Evolutionary conservation across 192 early-diverging fungal species (phyloP).

Genomic region (Thamnidium elegans): DNA sequence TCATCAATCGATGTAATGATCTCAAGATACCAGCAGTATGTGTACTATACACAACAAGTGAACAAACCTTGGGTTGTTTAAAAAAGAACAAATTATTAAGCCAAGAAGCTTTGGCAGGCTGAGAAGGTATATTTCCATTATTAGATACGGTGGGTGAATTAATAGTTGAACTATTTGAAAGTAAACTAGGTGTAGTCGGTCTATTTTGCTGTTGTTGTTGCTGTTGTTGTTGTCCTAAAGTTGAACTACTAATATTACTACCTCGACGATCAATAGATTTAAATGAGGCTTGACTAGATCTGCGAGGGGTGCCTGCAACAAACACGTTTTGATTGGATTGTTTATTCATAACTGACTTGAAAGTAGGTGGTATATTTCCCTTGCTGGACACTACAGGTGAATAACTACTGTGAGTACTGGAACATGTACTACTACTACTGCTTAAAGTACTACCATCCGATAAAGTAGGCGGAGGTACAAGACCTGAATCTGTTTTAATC

Average conservation of each 20-base stretch:
- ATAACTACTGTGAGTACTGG: conserved; percentile 7
- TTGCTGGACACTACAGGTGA: neutral
- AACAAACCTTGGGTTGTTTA: conserved; percentile 31
- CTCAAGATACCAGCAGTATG: conserved; percentile 11
- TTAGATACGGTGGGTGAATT: conserved; percentile 5
- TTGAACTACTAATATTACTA: conserved; percentile 14
- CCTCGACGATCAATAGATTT: conserved; percentile 19
- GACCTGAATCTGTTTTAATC: neutral
- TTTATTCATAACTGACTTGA: neutral
- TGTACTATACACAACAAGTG: conserved; percentile 14
- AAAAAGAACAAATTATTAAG: conserved; percentile 29
- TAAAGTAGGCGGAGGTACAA: conserved; percentile 6
- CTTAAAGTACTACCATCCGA: conserved; percentile 29
- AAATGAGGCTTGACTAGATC: conserved; percentile 22
- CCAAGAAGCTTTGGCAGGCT: conserved; percentile 22
- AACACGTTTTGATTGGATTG: neutral
- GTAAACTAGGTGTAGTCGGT: conserved; percentile 26
- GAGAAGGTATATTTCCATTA: neutral
- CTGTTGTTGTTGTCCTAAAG: conserved; percentile 2
- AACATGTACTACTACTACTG: conserved; percentile 19
- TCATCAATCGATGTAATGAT: conserved; percentile 21
- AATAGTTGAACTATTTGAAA: conserved; percentile 28
- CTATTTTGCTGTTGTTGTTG: neutral
- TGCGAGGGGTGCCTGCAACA: neutral
- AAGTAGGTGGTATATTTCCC: conserved; percentile 5